Evolutionary conservation across 345 rosid species (phyloP).

Genomic region (Heritiera fomes): DNA sequence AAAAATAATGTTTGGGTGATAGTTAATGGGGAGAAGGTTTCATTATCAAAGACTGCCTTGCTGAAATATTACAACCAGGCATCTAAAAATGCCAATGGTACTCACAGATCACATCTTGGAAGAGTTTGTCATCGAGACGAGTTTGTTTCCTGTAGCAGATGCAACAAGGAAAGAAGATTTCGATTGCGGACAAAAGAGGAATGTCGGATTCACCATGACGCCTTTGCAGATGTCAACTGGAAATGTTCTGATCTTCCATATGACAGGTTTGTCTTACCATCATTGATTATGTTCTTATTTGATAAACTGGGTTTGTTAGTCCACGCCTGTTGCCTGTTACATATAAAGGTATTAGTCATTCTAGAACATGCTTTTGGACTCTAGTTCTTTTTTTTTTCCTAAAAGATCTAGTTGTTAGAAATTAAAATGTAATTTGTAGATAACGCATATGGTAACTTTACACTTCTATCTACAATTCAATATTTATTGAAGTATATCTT

Average conservation of each 20-base stretch:
- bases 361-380: not conserved
- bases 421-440: not conserved
- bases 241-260: constrained; percentile 71
- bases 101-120: constrained; percentile 65
- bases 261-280: constrained; percentile 57
- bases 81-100: constrained; percentile 59
- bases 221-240: constrained; percentile 73
- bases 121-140: constrained; percentile 85
- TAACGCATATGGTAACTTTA: not conserved
- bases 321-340: not conserved
- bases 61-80: constrained; percentile 86
- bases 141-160: constrained; percentile 67
- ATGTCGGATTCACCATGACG: constrained; percentile 85
- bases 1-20: constrained; percentile 98
- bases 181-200: constrained; percentile 74
- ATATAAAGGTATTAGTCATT: not conserved
- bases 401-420: not conserved
- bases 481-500: not conserved
- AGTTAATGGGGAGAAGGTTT: constrained; percentile 84
- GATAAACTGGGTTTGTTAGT: constrained; percentile 1
- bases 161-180: constrained; percentile 88
- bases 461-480: not conserved
- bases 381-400: not conserved
- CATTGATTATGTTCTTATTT: not conserved
- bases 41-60: constrained; percentile 84